Conservation (phyloP, 768 basidiomycete species). For the Pisolithus sp. region DNA sequence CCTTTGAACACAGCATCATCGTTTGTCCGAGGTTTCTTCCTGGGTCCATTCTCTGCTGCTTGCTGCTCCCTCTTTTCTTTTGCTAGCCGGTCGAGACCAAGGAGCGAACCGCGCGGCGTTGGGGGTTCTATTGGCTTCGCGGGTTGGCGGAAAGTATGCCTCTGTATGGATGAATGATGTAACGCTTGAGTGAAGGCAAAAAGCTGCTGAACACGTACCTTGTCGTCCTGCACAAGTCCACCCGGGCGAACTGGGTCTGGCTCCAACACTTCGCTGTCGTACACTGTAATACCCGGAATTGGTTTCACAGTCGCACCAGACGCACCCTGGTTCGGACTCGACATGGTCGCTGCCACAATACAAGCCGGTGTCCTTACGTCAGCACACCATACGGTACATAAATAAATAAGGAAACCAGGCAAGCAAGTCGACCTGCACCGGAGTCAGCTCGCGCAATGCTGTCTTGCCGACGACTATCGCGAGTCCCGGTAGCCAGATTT, state of each 20-base stretch:
- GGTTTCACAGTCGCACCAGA: slow-evolving; percentile 44
- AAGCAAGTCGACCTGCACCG: not conserved
- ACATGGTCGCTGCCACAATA: slow-evolving; percentile 53
- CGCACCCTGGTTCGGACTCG: slow-evolving; percentile 61
- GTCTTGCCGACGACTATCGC: not conserved
- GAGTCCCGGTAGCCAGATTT: slow-evolving; percentile 3
- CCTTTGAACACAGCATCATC: slow-evolving; percentile 84
- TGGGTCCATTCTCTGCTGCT: slow-evolving; percentile 34
- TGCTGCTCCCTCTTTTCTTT: slow-evolving; percentile 76
- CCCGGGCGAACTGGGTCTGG: slow-evolving; percentile 74
- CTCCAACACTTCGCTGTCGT: slow-evolving; percentile 77
- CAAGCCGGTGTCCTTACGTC: not conserved
- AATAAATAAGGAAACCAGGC: not conserved
- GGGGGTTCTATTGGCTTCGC: slow-evolving; percentile 67
- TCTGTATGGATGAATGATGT: slow-evolving; percentile 33
- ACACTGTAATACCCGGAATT: slow-evolving; percentile 69
- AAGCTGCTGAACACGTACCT: slow-evolving; percentile 27
- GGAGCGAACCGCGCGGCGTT: slow-evolving; percentile 69
- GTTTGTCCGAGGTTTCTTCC: slow-evolving; percentile 60
- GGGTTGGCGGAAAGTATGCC: slow-evolving; percentile 77
- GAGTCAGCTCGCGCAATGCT: not conserved
- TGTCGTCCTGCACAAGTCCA: slow-evolving; percentile 66
- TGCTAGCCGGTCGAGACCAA: slow-evolving; percentile 86
- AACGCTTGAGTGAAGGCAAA: not conserved
- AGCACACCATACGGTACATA: not conserved